A percentile compares a stretch with the other conserved stretches of the same genome.
Conservation (phyloP, 805 yeast species). For the Naumovozyma dairenensis region DNA sequence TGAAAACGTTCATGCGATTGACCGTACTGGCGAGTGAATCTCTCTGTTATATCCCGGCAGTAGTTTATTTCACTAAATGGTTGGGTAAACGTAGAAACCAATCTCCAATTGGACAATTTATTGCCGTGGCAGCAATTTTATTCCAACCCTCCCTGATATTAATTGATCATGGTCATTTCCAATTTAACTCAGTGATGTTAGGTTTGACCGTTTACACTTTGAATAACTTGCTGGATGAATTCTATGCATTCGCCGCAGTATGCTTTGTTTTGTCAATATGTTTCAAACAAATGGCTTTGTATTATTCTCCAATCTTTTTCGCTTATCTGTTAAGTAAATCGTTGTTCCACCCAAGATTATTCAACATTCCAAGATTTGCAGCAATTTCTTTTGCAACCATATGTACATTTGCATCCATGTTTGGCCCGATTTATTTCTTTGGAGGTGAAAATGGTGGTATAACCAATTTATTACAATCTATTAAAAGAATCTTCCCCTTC, state of each 20-base stretch:
- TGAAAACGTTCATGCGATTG: constrained; percentile 78
- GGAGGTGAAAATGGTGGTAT: constrained; percentile 32
- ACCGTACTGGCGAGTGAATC: constrained; percentile 72
- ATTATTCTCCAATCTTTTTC: constrained; percentile 84
- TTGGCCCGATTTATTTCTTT: constrained; percentile 50
- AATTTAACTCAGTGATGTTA: constrained; percentile 88
- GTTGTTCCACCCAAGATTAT: constrained; percentile 27
- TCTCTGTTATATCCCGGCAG: constrained; percentile 68
- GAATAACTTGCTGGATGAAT: constrained; percentile 52
- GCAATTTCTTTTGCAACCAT: constrained; percentile 58
- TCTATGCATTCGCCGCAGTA: constrained; percentile 57
- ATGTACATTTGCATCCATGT: constrained; percentile 38
- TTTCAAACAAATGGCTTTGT: constrained; percentile 93
- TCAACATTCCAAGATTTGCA: constrained; percentile 49
- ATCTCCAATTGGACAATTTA: constrained; percentile 66
- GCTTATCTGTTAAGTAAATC: constrained; percentile 58
- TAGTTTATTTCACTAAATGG: constrained; percentile 59
- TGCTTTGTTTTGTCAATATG: constrained; percentile 70
- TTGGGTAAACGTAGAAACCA: constrained; percentile 49
- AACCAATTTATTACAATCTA: constrained; percentile 35
- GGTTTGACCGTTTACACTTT: constrained; percentile 70
- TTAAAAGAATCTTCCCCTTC: constrained; percentile 84
- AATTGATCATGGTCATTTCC: constrained; percentile 96
- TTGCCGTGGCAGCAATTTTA: constrained; percentile 67
- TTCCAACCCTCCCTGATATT: constrained; percentile 75